Percentiles rank a stretch among this genome's conserved stretches.
Conservation (phyloP, 116 monocot genomes). For the Dioscorea cayenensis region DNA sequence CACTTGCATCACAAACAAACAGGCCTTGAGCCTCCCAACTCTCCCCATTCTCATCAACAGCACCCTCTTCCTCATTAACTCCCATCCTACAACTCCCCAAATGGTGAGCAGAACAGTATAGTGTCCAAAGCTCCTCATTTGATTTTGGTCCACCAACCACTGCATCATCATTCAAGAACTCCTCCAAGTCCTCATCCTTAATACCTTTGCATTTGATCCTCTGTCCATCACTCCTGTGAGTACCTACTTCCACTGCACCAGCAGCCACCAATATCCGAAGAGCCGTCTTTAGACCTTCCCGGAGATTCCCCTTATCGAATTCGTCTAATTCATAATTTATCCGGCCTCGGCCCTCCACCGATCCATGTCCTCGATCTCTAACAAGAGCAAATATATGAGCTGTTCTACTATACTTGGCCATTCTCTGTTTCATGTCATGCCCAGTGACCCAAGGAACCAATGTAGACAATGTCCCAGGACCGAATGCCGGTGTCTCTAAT, state of each 20-base stretch:
- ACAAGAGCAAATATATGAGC: constrained; percentile 63
- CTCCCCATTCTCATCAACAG: constrained; percentile 71
- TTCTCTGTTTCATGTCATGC: constrained; percentile 63
- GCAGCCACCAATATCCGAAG: constrained; percentile 77
- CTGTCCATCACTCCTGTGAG: constrained; percentile 77
- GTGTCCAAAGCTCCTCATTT: constrained; percentile 35
- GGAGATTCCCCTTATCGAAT: constrained; percentile 56
- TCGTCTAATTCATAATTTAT: constrained; percentile 27
- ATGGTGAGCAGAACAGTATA: constrained; percentile 79
- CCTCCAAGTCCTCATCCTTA: constrained; percentile 51
- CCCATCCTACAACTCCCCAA: constrained; percentile 97
- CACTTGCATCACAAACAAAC: constrained; percentile 80
- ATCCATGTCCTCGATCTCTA: constrained; percentile 57
- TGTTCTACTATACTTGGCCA: constrained; percentile 58
- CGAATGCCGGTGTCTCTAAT: constrained; percentile 58
- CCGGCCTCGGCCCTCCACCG: constrained; percentile 39
- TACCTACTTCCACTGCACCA: constrained; percentile 78
- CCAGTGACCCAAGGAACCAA: constrained; percentile 73
- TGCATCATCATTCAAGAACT: constrained; percentile 45
- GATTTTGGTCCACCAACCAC: constrained; percentile 36
- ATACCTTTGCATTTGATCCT: constrained; percentile 45
- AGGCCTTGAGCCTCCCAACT: constrained; percentile 82
- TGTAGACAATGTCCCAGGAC: constrained; percentile 39
- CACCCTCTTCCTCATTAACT: constrained; percentile 41
- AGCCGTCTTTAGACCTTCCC: constrained; percentile 37